Base-by-base conservation (phyloP, 2,329 filamentous ascomycete genomes). In the Talaromyces verruculosus region DNA sequence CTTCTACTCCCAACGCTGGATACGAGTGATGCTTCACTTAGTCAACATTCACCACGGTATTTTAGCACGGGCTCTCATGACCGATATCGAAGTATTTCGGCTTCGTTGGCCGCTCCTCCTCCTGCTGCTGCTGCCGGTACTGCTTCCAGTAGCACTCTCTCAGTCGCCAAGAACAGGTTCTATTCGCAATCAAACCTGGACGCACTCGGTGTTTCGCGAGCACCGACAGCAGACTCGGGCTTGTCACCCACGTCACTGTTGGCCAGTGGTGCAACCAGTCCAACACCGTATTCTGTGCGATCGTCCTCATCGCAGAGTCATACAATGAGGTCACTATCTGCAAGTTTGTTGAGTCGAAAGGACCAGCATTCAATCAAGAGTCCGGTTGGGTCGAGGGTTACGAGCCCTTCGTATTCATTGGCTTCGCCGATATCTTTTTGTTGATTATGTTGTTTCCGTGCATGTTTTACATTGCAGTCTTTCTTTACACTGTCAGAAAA, bases 381-480 rank as follows among this genome's bases (percentile, higher is more conserved):
- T 35, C 28, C 62, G 2, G 28, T 28, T 35, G 39, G 19, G 30
- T 64, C 62, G 22, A 49, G 62, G 28, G 30, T 47, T 47, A 58
- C 62, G 39, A 64, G 49, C 19, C 62, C 62, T 11, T 58, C 62
- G n/a, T 58, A 45, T 45, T 64, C 62, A 5, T 35, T 58, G n/a
- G 53, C 62, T 25, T 64, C 62, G 28, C 62, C 62, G 15, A 58
- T 47, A 49, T 58, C 62, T 19, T 64, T 64, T 45, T 57, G 49
- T 45, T 57, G 39, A 57, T 57, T 55, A 11, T 37, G 19, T 37
- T 8, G 33, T 41, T 13, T 63, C 43, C 3, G 33, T 11, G 28
- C 7, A 25, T 39, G 53, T 1, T 19, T 39, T 39, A 25, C 19
- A n/a, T 37, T 37, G n/a, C 33, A 35, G 33, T 37, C 53, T 37